Evolutionary conservation across 768 basidiomycete species (phyloP).

Genomic region (Mycena vulgaris): DNA sequence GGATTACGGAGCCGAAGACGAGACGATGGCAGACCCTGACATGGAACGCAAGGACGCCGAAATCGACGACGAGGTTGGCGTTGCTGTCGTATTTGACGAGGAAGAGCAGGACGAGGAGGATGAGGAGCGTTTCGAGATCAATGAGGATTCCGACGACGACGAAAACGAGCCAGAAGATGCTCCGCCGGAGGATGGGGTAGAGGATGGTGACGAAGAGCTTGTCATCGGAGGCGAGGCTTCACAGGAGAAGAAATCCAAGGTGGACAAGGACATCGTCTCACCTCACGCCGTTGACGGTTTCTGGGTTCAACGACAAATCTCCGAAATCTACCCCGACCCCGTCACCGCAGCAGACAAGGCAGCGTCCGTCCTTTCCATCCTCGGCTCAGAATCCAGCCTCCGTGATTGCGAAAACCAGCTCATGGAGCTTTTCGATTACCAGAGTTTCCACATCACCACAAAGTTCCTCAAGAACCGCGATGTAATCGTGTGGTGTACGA

Average conservation of each 20-base stretch:
- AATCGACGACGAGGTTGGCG: slow-evolving; percentile 97
- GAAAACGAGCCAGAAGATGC: slow-evolving; percentile 70
- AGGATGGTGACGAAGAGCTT: slow-evolving; percentile 74
- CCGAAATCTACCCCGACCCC: slow-evolving; percentile 93
- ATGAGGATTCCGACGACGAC: slow-evolving; percentile 85
- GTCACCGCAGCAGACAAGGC: slow-evolving; percentile 96
- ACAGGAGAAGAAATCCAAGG: slow-evolving; percentile 65
- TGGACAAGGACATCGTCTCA: slow-evolving; percentile 85
- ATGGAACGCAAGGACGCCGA: slow-evolving; percentile 87
- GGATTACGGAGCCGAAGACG: slow-evolving; percentile 93
- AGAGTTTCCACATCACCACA: slow-evolving; percentile 90
- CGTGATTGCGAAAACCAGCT: slow-evolving; percentile 97
- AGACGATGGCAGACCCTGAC: slow-evolving; percentile 83
- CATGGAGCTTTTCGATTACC: slow-evolving; percentile 97
- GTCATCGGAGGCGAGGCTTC: slow-evolving; percentile 84
- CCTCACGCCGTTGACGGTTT: slow-evolving; percentile 96
- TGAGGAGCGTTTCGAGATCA: slow-evolving; percentile 89
- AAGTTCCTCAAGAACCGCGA: slow-evolving; percentile 97
- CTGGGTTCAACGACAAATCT: slow-evolving; percentile 97
- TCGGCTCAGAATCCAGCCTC: slow-evolving; percentile 87
- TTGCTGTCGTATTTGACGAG: slow-evolving; percentile 97
- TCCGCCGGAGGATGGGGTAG: slow-evolving; percentile 60
- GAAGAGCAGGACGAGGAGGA: slow-evolving; percentile 97
- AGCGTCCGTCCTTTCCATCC: slow-evolving; percentile 83
- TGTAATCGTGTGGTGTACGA: slow-evolving; percentile 97